Percentiles rank a stretch among this genome's conserved stretches.
Evolutionary conservation across 495 filamentous ascomycete genomes (phyloP).

Genomic region (Penicillium manginii): DNA sequence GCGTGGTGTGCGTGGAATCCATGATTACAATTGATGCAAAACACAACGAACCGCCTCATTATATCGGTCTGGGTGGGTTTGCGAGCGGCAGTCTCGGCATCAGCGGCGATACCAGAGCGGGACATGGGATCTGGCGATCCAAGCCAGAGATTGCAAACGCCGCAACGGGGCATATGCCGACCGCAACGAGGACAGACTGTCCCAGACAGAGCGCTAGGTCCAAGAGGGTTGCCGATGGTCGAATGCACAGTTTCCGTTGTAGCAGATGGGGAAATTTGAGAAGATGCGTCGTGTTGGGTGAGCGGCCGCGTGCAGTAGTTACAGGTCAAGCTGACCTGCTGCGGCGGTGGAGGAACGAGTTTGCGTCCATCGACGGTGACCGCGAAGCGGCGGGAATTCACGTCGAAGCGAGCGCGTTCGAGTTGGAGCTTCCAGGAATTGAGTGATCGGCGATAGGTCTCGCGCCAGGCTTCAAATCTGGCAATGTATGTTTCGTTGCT

Average conservation of each 20-base stretch:
- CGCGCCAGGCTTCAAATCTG: slow-evolving; percentile 78
- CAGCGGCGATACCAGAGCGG: slow-evolving; percentile 56
- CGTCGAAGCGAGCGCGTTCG: slow-evolving; percentile 64
- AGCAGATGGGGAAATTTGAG: slow-evolving; percentile 36
- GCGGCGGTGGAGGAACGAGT: slow-evolving; percentile 64
- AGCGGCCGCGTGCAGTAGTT: slow-evolving; percentile 72
- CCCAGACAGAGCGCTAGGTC: slow-evolving; percentile 44
- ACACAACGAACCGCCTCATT: slow-evolving; percentile 64
- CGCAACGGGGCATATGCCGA: slow-evolving; percentile 85
- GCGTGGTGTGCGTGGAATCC: slow-evolving; percentile 89
- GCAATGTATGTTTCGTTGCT: slow-evolving; percentile 56
- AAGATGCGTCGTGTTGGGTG: slow-evolving; percentile 47
- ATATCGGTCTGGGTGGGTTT: slow-evolving; percentile 38
- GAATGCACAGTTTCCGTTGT: slow-evolving; percentile 41
- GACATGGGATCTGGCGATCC: slow-evolving; percentile 75
- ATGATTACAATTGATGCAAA: slow-evolving; percentile 89
- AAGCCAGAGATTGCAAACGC: slow-evolving; percentile 83
- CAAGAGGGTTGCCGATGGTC: slow-evolving; percentile 43
- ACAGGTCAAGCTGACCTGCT: slow-evolving; percentile 83
- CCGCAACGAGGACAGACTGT: slow-evolving; percentile 84
- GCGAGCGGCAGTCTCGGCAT: slow-evolving; percentile 41
- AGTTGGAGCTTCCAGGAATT: slow-evolving; percentile 72
- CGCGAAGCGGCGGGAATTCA: slow-evolving; percentile 63
- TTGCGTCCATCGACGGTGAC: slow-evolving; percentile 62
- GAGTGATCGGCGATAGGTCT: slow-evolving; percentile 78